Percentiles rank a stretch among this genome's conserved stretches.
Evolutionary conservation across 2,329 filamentous ascomycete species (phyloP).

Genomic region (Mariannaea sp.): DNA sequence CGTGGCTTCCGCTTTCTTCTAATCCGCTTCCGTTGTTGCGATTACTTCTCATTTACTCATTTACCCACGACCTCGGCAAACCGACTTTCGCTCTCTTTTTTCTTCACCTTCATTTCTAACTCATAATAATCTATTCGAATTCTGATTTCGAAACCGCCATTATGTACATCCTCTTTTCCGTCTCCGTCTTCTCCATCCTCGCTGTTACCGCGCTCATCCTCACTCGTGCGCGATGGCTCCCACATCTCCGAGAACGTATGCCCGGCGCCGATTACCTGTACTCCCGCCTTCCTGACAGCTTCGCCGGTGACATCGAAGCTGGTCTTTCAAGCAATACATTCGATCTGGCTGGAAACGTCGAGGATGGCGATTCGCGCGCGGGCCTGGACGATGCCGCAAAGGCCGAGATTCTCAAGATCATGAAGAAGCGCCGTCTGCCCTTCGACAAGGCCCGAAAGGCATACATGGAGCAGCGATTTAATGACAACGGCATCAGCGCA

Average conservation of each 20-base stretch:
- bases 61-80: background rate
- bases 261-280: constrained; percentile 70
- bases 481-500: constrained; percentile 82
- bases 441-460: constrained; percentile 92
- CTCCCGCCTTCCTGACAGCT: constrained; percentile 74
- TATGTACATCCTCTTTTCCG: constrained; percentile 85
- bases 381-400: constrained; percentile 84
- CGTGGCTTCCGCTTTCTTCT: constrained; percentile 18
- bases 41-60: background rate
- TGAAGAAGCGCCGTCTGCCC: constrained; percentile 80
- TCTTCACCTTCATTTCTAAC: background rate
- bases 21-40: background rate
- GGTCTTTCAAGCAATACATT: constrained; percentile 85
- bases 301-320: constrained; percentile 83
- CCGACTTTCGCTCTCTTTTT: background rate
- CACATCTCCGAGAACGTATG: constrained; percentile 65
- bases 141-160: constrained; percentile 27
- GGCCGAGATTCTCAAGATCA: constrained; percentile 81
- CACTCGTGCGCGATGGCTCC: constrained; percentile 78
- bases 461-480: constrained; percentile 85
- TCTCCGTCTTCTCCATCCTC: constrained; percentile 73
- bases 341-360: constrained; percentile 80
- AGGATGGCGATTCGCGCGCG: constrained; percentile 74
- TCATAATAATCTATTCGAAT: background rate
- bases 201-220: constrained; percentile 78